phyloP scores from a whole-genome alignment of 164 flowering plant genomes.

The Kingdonia uniflora region DNA sequence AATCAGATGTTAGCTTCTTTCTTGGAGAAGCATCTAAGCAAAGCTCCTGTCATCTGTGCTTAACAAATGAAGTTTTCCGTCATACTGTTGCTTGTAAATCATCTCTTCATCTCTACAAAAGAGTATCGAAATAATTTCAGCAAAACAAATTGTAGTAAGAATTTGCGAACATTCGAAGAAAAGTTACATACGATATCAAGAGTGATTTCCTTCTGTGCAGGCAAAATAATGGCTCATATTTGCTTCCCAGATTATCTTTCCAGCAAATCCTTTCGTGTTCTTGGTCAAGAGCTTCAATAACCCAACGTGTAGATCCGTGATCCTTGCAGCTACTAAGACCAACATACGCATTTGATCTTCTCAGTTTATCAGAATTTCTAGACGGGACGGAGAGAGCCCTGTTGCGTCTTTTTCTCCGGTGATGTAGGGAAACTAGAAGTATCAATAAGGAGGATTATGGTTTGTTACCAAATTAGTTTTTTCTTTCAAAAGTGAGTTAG shows the following conservation, averaged over 20 bases:
- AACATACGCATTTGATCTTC: conserved; percentile 7
- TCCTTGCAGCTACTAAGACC: conserved; percentile 49
- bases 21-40: too few relatives aligned
- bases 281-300: conserved; percentile 22
- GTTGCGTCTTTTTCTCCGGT: conserved; percentile 13
- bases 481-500: background rate
- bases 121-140: too few relatives aligned
- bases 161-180: too few relatives aligned
- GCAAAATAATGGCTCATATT: conserved; percentile 37
- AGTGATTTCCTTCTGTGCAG: conserved; percentile 31
- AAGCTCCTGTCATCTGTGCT: too few relatives aligned
- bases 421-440: conserved; percentile 42
- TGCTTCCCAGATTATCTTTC: conserved; percentile 25
- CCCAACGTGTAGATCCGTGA: conserved; percentile 43
- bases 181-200: conserved; percentile 5
- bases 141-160: too few relatives aligned
- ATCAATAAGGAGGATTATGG: background rate
- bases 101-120: too few relatives aligned
- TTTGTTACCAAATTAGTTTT: background rate
- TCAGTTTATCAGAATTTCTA: conserved; percentile 8
- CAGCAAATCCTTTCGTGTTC: conserved; percentile 66
- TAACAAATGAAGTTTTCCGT: too few relatives aligned
- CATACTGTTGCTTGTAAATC: too few relatives aligned
- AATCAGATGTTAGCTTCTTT: too few relatives aligned
- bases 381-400: background rate